These are phyloP conservation scores for Catenaria anguillulae DNA, from an alignment of 371 early-diverging fungal species.

Conservation along the genomic window DNA sequence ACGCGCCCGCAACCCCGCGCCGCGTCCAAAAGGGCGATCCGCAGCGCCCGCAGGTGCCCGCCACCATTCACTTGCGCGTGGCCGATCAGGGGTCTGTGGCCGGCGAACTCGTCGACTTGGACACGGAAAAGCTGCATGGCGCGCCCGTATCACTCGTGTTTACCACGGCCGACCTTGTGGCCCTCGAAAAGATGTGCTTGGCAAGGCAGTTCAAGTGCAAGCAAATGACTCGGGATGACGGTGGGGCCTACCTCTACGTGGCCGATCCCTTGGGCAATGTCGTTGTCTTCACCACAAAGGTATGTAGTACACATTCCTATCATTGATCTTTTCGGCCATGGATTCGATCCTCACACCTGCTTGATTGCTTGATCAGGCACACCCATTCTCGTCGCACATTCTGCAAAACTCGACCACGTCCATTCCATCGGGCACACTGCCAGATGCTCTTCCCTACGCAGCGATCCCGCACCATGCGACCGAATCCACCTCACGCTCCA, in stretches of 20 bases:
- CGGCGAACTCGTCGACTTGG: too few relatives aligned
- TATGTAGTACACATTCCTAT: slow-evolving; percentile 34
- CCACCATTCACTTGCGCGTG: not conserved
- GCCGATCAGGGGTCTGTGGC: not conserved
- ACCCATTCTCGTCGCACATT: too few relatives aligned
- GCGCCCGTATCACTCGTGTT: not conserved
- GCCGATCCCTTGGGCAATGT: slow-evolving; percentile 66
- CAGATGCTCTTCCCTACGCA: too few relatives aligned
- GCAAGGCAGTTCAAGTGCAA: not conserved
- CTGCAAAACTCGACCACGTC: slow-evolving; percentile 5
- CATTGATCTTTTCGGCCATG: too few relatives aligned
- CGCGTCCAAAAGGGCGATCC: too few relatives aligned
- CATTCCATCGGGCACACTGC: too few relatives aligned
- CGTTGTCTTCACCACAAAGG: slow-evolving; percentile 44
- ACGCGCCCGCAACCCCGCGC: too few relatives aligned
- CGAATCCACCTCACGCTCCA: too few relatives aligned
- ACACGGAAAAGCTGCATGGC: not conserved
- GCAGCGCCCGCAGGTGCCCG: not conserved
- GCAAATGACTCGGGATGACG: not conserved
- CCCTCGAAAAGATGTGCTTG: not conserved
- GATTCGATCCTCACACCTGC: slow-evolving; percentile 4
- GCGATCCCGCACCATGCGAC: too few relatives aligned
- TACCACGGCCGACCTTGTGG: not conserved
- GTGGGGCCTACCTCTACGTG: slow-evolving; percentile 31
- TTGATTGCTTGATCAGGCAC: too few relatives aligned